Percentiles rank a stretch among this genome's conserved stretches.
Evolutionary conservation across 345 rosid genomes (phyloP).

Genomic region (Salix brachista): DNA sequence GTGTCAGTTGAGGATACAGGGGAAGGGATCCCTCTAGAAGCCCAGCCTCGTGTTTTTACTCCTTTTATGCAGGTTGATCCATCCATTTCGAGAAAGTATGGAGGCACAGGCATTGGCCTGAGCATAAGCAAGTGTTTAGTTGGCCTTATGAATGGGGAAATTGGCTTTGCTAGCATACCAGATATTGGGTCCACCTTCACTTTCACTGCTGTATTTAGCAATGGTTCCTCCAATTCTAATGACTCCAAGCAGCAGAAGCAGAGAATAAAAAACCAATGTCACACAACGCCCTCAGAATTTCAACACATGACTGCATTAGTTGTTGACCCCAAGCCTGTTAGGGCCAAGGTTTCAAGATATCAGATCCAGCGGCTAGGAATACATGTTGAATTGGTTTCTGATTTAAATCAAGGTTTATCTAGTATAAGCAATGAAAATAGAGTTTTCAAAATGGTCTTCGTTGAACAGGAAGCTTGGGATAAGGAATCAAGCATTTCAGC

Average conservation of each 20-base stretch:
- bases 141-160: constrained; percentile 85
- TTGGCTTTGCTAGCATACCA: constrained; percentile 77
- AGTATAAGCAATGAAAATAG: constrained; percentile 28
- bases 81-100: constrained; percentile 78
- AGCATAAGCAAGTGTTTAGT: constrained; percentile 97
- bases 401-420: constrained; percentile 44
- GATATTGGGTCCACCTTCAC: constrained; percentile 85
- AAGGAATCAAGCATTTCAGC: constrained; percentile 41
- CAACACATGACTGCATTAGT: constrained; percentile 66
- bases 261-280: constrained; percentile 40
- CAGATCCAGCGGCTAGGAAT: constrained; percentile 79
- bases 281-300: constrained; percentile 43
- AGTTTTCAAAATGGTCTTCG: constrained; percentile 50
- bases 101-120: constrained; percentile 96
- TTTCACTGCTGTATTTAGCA: constrained; percentile 72
- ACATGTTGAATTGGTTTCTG: constrained; percentile 53
- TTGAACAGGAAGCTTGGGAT: constrained; percentile 87
- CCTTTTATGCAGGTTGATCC: constrained; percentile 96
- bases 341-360: constrained; percentile 74
- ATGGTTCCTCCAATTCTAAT: constrained; percentile 36
- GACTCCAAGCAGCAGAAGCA: constrained; percentile 49
- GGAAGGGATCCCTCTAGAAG: constrained; percentile 79
- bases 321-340: constrained; percentile 67
- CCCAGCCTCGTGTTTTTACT: constrained; percentile 84
- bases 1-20: constrained; percentile 98